Evolutionary conservation across 176 grass and related monocot species (phyloP).

Genomic region (Ensete ventricosum): DNA sequence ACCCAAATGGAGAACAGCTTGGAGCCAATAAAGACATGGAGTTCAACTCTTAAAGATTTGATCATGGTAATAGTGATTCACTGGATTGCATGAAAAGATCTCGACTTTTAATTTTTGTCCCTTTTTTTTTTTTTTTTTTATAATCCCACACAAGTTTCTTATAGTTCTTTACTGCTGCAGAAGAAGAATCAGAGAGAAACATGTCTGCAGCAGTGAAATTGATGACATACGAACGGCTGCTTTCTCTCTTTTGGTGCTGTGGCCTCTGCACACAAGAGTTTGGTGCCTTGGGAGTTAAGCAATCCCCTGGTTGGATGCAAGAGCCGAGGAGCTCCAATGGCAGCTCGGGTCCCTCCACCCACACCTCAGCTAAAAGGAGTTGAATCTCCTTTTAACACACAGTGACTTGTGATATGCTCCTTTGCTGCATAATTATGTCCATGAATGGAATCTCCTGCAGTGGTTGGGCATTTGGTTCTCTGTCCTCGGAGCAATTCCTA

Average conservation of each 20-base stretch:
- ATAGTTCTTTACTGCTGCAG: no score
- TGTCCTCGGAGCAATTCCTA: neutral
- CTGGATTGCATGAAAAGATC: neutral
- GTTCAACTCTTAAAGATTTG: no score
- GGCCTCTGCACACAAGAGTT: neutral
- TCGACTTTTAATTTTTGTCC: neutral
- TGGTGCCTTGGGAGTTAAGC: neutral
- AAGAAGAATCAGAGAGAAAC: neutral
- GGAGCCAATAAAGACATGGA: neutral
- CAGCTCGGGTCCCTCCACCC: no score
- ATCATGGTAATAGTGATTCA: no score
- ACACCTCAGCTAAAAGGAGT: neutral
- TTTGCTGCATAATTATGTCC: neutral
- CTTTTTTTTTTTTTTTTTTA: no score
- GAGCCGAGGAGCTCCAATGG: no score
- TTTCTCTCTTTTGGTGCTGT: neutral
- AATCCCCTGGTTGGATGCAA: neutral
- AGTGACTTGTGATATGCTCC: neutral
- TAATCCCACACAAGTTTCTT: no score
- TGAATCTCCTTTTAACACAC: neutral
- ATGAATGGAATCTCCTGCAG: neutral
- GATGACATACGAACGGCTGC: neutral
- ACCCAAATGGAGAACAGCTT: slow-evolving; percentile 8
- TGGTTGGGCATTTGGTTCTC: slow-evolving; percentile 5
- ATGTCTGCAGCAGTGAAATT: neutral